Conservation (phyloP, 2,329 filamentous ascomycete species). For the Pyrenophora graminea region DNA sequence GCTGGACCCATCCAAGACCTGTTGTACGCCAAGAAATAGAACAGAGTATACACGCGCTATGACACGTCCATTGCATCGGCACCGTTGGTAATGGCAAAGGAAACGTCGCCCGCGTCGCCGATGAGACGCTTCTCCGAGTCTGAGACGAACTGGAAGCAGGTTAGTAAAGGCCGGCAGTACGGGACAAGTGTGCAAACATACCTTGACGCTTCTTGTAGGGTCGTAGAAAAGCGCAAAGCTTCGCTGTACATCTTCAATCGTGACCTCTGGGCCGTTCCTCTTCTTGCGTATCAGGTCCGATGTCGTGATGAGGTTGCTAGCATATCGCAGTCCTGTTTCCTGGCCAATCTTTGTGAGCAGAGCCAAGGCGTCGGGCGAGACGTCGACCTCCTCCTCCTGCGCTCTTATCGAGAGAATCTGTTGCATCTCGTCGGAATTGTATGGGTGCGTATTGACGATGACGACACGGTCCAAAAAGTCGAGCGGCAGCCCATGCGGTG, state of each 20-base stretch:
- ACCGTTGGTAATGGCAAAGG: constrained; percentile 63
- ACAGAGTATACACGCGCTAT: constrained; percentile 37
- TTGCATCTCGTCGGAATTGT: constrained; percentile 80
- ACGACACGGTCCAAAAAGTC: constrained; percentile 96
- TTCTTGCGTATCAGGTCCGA: constrained; percentile 87
- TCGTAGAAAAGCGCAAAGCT: constrained; percentile 96
- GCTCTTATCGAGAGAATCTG: constrained; percentile 92
- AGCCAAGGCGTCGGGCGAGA: constrained; percentile 86
- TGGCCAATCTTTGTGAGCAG: constrained; percentile 94
- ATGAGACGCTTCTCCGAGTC: constrained; percentile 94
- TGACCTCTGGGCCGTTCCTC: constrained; percentile 80
- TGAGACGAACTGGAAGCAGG: constrained; percentile 66
- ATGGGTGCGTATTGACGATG: constrained; percentile 91
- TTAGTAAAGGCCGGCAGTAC: constrained; percentile 20
- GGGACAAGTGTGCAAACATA: constrained; percentile 18
- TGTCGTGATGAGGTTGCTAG: constrained; percentile 96
- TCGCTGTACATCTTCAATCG: constrained; percentile 85
- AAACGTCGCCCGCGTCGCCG: constrained; percentile 80
- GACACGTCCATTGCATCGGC: constrained; percentile 71
- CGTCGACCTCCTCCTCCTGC: constrained; percentile 92
- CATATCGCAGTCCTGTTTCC: constrained; percentile 89
- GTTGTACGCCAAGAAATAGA: constrained; percentile 26
- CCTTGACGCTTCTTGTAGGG: constrained; percentile 78
- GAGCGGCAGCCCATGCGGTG: constrained; percentile 89
- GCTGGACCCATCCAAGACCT: constrained; percentile 26